Percentiles rank a stretch among this genome's conserved stretches.
These are phyloP conservation scores for Incumbomyces delicatus DNA, from an alignment of 2,329 filamentous ascomycete species.

Conservation along the genomic window DNA sequence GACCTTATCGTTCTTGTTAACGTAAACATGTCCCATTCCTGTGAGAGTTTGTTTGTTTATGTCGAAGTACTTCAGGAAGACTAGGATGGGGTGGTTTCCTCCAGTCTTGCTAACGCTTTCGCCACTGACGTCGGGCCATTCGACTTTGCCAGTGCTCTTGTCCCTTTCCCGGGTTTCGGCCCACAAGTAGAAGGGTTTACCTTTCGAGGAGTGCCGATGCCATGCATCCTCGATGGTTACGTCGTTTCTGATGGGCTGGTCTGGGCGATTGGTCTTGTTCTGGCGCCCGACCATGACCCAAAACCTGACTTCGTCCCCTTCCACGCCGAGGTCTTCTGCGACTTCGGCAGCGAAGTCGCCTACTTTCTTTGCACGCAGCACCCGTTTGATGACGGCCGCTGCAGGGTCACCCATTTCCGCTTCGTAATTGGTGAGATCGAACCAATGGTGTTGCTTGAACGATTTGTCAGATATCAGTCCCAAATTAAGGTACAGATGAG, in stretches of 20 bases:
- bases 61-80: conserved; percentile 92
- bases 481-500: conserved; percentile 81
- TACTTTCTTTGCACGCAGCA: conserved; percentile 66
- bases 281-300: conserved; percentile 99
- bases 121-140: conserved; percentile 48
- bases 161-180: conserved; percentile 62
- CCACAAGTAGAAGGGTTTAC: conserved; percentile 66
- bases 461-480: conserved; percentile 73
- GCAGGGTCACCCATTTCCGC: conserved; percentile 53
- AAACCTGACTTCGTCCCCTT: conserved; percentile 63
- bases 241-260: conserved; percentile 72
- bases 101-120: conserved; percentile 15
- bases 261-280: conserved; percentile 90
- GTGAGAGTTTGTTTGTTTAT: conserved; percentile 61
- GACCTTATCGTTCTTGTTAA: conserved; percentile 78
- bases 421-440: conserved; percentile 68
- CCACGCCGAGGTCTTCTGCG: conserved; percentile 58
- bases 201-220: conserved; percentile 59
- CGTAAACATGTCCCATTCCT: conserved; percentile 76
- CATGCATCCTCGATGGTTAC: conserved; percentile 70
- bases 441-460: conserved; percentile 71
- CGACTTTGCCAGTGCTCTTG: conserved; percentile 57
- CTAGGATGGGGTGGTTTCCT: conserved; percentile 53
- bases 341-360: conserved; percentile 63
- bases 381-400: conserved; percentile 60